Percentiles rank a stretch among this genome's conserved stretches.
Conservation (phyloP, 371 early-diverging fungal species). For the Rhizopus arrhizus region DNA sequence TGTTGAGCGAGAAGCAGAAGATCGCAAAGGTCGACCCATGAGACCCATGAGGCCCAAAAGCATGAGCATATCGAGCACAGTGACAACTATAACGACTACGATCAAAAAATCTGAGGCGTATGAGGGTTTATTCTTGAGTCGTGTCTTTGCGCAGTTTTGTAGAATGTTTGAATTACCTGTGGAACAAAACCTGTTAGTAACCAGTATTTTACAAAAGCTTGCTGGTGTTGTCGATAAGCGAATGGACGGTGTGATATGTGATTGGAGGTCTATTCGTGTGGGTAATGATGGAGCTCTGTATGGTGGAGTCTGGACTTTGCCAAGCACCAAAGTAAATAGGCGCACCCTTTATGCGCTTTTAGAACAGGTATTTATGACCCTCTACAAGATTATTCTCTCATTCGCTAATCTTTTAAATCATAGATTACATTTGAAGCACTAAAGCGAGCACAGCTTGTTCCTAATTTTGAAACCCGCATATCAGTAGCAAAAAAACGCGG, state of each 20-base stretch:
- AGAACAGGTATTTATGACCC: slow-evolving; percentile 37
- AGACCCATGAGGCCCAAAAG: slow-evolving; percentile 44
- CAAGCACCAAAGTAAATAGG: slow-evolving; percentile 40
- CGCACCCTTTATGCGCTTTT: slow-evolving; percentile 47
- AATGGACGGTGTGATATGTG: slow-evolving; percentile 54
- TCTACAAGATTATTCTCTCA: not conserved
- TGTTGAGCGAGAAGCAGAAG: slow-evolving; percentile 45
- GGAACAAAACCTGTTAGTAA: slow-evolving; percentile 52
- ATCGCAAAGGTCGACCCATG: slow-evolving; percentile 44
- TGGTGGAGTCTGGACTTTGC: slow-evolving; percentile 53
- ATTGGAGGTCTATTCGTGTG: slow-evolving; percentile 52
- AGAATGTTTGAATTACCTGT: slow-evolving; percentile 49
- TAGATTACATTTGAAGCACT: slow-evolving; percentile 53
- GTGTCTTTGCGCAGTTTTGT: slow-evolving; percentile 50
- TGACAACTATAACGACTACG: slow-evolving; percentile 9
- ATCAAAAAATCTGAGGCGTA: slow-evolving; percentile 31
- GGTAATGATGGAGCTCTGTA: slow-evolving; percentile 48
- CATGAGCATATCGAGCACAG: slow-evolving; percentile 27
- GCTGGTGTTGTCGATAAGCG: slow-evolving; percentile 52
- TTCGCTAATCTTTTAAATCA: not conserved
- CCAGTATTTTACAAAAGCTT: slow-evolving; percentile 53
- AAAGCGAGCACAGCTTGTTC: slow-evolving; percentile 54
- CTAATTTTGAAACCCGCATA: slow-evolving; percentile 56
- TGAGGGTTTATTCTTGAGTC: slow-evolving; percentile 51
- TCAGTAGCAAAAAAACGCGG: slow-evolving; percentile 53